Percentiles rank a stretch among this genome's conserved stretches.
These are phyloP conservation scores for Oryza australiensis DNA, from an alignment of 176 grass and related monocot species.

Conservation along the genomic window DNA sequence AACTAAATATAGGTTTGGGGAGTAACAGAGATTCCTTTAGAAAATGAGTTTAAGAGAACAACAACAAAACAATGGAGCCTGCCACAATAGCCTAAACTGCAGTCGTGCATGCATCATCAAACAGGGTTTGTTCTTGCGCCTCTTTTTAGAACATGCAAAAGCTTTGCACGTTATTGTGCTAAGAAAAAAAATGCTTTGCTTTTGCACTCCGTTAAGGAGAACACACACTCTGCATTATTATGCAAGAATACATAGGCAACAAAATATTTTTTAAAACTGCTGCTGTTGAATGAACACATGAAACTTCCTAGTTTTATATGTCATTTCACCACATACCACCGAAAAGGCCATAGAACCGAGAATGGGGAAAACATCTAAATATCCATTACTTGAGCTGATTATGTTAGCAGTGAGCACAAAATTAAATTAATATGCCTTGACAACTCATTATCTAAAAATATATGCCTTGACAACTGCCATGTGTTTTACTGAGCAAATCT, in stretches of 20 bases:
- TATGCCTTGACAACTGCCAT: background rate
- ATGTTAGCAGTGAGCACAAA: background rate
- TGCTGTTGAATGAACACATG: background rate
- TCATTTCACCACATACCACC: background rate
- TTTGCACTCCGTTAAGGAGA: background rate
- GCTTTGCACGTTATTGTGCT: background rate
- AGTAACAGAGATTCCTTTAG: background rate
- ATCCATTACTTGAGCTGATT: background rate
- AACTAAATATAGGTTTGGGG: background rate
- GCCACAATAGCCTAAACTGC: background rate
- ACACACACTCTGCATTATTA: background rate
- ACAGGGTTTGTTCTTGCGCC: background rate
- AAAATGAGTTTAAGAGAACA: background rate
- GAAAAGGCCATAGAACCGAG: background rate
- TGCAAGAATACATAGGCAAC: background rate
- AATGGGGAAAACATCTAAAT: slow-evolving; percentile 11
- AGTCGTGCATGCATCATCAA: background rate
- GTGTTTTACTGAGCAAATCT: background rate
- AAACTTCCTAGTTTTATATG: background rate
- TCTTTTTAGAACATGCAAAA: background rate
- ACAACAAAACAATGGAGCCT: background rate
- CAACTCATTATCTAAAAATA: too few relatives aligned
- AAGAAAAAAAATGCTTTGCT: background rate
- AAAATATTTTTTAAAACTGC: background rate
- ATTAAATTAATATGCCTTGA: background rate